A percentile compares a stretch with the other conserved stretches of the same genome.
These are phyloP conservation scores for Psilocybe subaeruginosa DNA, from an alignment of 768 basidiomycete genomes.

Conservation along the genomic window DNA sequence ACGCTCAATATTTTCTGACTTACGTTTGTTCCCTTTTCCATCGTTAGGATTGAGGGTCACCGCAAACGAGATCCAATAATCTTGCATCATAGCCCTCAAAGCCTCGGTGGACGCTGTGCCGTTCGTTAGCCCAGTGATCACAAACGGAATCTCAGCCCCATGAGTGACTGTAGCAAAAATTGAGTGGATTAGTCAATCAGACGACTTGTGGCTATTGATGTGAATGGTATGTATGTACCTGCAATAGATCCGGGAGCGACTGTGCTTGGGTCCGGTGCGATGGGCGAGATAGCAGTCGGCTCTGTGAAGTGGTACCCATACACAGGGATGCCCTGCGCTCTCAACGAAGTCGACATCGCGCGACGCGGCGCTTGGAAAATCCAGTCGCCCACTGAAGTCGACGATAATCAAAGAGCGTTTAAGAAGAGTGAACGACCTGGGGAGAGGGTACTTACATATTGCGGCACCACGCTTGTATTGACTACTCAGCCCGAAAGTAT, in stretches of 20 bases:
- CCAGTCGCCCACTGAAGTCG: constrained; percentile 26
- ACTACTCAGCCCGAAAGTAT: constrained; percentile 38
- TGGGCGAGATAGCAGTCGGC: constrained; percentile 9
- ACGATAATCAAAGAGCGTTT: not conserved
- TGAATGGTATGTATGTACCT: constrained; percentile 20
- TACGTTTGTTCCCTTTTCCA: constrained; percentile 29
- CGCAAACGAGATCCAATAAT: constrained; percentile 43
- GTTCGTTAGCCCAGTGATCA: constrained; percentile 28
- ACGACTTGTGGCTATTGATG: not conserved
- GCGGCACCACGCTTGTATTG: constrained; percentile 31
- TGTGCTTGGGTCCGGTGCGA: constrained; percentile 16
- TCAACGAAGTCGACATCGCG: not conserved
- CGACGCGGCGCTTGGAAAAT: constrained; percentile 18
- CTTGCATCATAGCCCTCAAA: constrained; percentile 32
- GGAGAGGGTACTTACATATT: constrained; percentile 21
- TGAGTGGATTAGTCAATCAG: not conserved
- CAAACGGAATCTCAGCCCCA: constrained; percentile 30
- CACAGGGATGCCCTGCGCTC: constrained; percentile 28
- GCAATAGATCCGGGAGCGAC: constrained; percentile 22
- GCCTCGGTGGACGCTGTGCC: constrained; percentile 13
- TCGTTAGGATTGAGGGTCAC: constrained; percentile 37
- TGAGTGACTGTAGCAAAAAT: constrained; percentile 27
- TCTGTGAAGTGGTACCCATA: constrained; percentile 45
- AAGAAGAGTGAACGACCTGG: not conserved
- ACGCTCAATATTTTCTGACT: not conserved